Conservation (phyloP, 768 basidiomycete species). For the Hirschioporus abietinus region DNA sequence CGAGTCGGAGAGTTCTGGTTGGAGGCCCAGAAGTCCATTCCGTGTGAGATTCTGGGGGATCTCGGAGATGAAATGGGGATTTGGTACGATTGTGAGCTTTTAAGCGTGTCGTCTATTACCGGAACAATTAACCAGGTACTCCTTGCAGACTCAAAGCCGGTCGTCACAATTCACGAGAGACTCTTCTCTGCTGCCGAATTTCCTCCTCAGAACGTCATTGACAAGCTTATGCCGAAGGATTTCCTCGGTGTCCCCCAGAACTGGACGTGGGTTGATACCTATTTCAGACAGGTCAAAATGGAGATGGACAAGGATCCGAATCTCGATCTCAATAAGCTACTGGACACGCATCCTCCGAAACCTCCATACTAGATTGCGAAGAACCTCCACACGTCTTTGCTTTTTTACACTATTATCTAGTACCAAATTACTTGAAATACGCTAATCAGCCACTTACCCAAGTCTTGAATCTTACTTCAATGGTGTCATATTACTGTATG, state of each 20-base stretch:
- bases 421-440: no score
- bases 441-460: no score
- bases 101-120: background rate
- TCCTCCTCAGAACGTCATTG: background rate
- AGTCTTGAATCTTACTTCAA: no score
- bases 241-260: background rate
- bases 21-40: background rate
- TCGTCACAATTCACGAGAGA: background rate
- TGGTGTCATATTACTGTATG: no score
- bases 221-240: background rate
- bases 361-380: no score
- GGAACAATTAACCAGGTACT: background rate
- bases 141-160: background rate
- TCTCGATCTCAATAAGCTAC: no score
- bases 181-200: background rate
- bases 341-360: no score
- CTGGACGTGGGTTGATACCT: background rate
- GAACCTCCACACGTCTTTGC: no score
- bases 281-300: background rate
- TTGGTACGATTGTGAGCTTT: background rate
- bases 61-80: background rate
- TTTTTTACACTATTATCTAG: no score
- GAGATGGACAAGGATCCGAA: background rate
- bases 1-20: background rate
- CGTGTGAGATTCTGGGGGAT: background rate